phyloP scores from a whole-genome alignment of 129 eudicot genomes.

The Cynara cardunculus region DNA sequence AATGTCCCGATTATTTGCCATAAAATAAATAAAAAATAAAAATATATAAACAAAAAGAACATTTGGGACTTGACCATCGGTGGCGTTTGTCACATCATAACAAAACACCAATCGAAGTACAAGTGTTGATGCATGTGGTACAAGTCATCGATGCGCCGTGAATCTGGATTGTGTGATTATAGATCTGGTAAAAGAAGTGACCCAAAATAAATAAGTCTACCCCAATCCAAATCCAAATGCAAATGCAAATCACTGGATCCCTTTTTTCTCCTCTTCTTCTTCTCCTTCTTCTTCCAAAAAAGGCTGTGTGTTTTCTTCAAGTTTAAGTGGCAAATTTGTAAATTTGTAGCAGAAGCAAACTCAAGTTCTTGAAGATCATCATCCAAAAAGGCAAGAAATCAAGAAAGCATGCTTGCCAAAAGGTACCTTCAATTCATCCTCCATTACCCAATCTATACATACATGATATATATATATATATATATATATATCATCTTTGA shows the following conservation, averaged over 20 bases:
- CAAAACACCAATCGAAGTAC: neutral
- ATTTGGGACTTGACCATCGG: neutral
- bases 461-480: neutral
- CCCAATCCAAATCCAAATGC: neutral
- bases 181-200: neutral
- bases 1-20: neutral
- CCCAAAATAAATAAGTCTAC: neutral
- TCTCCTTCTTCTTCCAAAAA: neutral
- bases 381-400: neutral
- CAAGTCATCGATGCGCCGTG: neutral
- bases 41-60: neutral
- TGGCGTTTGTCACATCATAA: neutral
- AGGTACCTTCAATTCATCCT: neutral
- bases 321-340: neutral
- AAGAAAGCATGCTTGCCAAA: constrained; percentile 13
- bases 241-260: neutral
- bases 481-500: no score
- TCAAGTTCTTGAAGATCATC: neutral
- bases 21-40: neutral
- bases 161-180: neutral
- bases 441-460: neutral
- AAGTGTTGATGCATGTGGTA: neutral
- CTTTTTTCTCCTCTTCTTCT: neutral
- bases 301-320: neutral
- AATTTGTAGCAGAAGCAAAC: neutral